phyloP scores from a whole-genome alignment of 768 basidiomycete genomes.

The Rhodosporidiobolus odoratus region DNA sequence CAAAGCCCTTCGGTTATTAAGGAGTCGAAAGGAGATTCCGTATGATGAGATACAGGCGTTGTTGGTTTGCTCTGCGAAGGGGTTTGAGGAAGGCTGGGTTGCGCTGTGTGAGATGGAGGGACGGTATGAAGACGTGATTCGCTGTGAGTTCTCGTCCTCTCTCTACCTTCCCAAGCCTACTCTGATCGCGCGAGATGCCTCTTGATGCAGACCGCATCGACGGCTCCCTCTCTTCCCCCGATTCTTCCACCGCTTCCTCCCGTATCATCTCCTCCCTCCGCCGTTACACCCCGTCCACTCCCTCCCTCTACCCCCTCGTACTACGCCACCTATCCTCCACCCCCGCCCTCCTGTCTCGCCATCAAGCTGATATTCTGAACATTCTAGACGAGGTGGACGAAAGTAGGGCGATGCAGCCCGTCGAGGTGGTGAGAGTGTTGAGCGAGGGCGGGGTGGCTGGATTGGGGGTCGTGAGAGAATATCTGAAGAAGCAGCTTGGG shows the following conservation, averaged over 20 bases:
- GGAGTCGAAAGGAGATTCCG: conserved; percentile 53
- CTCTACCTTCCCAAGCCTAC: no score
- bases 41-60: conserved; percentile 88
- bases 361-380: conserved; percentile 63
- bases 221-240: not conserved
- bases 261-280: conserved; percentile 69
- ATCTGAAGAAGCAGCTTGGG: conserved; percentile 73
- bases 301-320: conserved; percentile 77
- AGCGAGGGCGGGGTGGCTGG: conserved; percentile 84
- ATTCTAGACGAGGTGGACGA: conserved; percentile 74
- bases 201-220: conserved; percentile 31
- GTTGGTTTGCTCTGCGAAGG: conserved; percentile 81
- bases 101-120: conserved; percentile 87
- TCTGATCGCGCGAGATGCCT: not conserved
- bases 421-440: conserved; percentile 83
- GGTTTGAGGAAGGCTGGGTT: conserved; percentile 77
- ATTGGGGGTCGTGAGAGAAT: conserved; percentile 84
- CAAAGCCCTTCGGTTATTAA: conserved; percentile 70
- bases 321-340: conserved; percentile 83
- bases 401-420: conserved; percentile 74
- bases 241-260: conserved; percentile 45
- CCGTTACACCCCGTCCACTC: conserved; percentile 64
- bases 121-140: conserved; percentile 90
- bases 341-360: conserved; percentile 63
- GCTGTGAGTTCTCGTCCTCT: conserved; percentile 67